Evolutionary conservation across 257 asterid species (phyloP), one percentile per base, ranked within the genome.

Genomic region (Solanum lignicaule): DNA sequence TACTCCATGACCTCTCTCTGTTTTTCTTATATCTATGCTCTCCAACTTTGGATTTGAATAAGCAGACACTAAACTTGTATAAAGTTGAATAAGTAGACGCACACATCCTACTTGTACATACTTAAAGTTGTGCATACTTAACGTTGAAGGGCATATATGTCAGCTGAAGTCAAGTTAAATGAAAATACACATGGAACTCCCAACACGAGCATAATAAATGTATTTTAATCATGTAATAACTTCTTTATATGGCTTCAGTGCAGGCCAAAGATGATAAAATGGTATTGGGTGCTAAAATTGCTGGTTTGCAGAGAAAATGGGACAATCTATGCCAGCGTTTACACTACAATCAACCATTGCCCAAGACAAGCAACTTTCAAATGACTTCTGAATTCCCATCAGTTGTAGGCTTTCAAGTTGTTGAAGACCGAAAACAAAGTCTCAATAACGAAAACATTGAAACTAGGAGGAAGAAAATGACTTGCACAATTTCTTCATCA

Each of bases 181-280:
- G 48, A 20, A 73, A 73, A 33, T 33, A 73, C 2, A 33, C 25
- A 35, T 4, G 46, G 15, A 72, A 72, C 46, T 16, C 43, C 11
- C 16, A 33, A 18, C 29, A 20, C 9, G 32, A 20, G 86, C 29
- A 69, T 5, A 85, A 55, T 55, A 58, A 48, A 74, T 88, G 27
- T 18, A 13, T 62, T 84, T 18, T 52, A 60, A 21, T 89, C 91
- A 69, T 93, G 87, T 92, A 90, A 91, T 88, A 94, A 90, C 91
- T 90, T 90, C 87, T 89, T 88, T 91, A 86, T 86, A 90, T 79
- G 23, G 87, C 87, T 91, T 89, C 93, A 92, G 94, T 91, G 95
- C 99, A 96, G 99, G 96, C 93, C 91, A 93, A 89, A 93, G 96
- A 96, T 66, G 98, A 94, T 90, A 89, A 90, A 36, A 43, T 91